Evolutionary conservation across 352 stramenopile species (phyloP).

Genomic region (Globisporangium yorkense): DNA sequence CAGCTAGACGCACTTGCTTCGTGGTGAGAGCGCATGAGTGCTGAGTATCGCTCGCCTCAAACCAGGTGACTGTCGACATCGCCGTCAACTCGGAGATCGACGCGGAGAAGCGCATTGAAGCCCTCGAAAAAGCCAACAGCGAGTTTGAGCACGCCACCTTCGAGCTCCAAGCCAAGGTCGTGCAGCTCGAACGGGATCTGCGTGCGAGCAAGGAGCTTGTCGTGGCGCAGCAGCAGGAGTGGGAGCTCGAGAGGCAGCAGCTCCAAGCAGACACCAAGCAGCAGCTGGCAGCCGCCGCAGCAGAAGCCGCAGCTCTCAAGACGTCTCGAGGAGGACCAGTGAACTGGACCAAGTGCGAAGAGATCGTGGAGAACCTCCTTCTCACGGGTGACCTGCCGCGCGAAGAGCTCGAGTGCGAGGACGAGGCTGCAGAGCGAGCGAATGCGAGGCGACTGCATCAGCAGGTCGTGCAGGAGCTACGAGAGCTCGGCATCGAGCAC

Average conservation of each 20-base stretch:
- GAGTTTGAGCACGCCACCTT: slow-evolving; percentile 36
- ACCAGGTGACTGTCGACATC: slow-evolving; percentile 42
- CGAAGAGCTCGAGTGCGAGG: slow-evolving; percentile 17
- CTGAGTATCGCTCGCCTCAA: not conserved
- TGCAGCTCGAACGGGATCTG: slow-evolving; percentile 44
- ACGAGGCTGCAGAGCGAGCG: slow-evolving; percentile 14
- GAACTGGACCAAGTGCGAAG: slow-evolving; percentile 50
- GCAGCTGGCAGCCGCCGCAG: slow-evolving; percentile 17
- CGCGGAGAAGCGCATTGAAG: slow-evolving; percentile 44
- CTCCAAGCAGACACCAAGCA: slow-evolving; percentile 25
- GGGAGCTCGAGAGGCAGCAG: slow-evolving; percentile 20
- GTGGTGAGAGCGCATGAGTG: not conserved
- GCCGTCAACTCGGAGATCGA: slow-evolving; percentile 67
- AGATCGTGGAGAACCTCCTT: slow-evolving; percentile 48
- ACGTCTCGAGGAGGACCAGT: slow-evolving; percentile 12
- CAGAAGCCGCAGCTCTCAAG: not conserved
- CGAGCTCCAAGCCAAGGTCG: slow-evolving; percentile 32
- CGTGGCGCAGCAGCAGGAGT: slow-evolving; percentile 29
- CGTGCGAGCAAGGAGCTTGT: slow-evolving; percentile 23
- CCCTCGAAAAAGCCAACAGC: slow-evolving; percentile 47
- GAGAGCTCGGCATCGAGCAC: slow-evolving; percentile 31
- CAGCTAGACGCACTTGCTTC: too few species aligned
- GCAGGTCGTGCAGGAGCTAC: slow-evolving; percentile 31
- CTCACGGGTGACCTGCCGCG: slow-evolving; percentile 40
- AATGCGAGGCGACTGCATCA: slow-evolving; percentile 24